Evolutionary conservation across 495 filamentous ascomycete species (phyloP), one percentile per base, ranked within the genome.

Genomic region (Hypoxylon perforatum): DNA sequence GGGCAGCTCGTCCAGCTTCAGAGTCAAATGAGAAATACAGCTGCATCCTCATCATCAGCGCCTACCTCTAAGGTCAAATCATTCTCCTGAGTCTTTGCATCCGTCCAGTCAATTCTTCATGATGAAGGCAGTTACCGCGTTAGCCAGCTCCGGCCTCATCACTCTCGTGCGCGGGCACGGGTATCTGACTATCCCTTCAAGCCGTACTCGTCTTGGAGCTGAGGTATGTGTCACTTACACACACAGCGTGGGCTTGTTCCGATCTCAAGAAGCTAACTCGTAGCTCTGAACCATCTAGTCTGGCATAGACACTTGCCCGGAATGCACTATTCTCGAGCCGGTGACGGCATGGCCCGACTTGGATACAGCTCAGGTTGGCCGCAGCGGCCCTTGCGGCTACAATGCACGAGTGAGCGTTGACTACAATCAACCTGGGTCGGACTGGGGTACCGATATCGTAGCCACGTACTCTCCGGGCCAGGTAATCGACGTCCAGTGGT

Each of bases 311-410:
- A 80, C 83, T 2, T 86, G 83, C 68, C 83, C 83, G 0, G 84
- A 85, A 73, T 86, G 83, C 67, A 75, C 83, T 15, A 86, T 86
- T 54, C 80, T 86, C 15, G 84, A 86, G 56, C 83, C 84, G 7
- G 84, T 86, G 9, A 54, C 63, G 5, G 70, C 82, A 0, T 86
- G 84, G 84, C 84, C 84, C 0, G 75, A 82, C 57, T 69, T 86
- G 5, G 76, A 80, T 28, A 67, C 50, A 12, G 80, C 84, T 0
- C 69, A 67, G 42, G 81, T 85, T 4, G 81, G 84, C 25, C 78
- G 83, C 9, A 84, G 80, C 56, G 84, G 84, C 0, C 80, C 81
- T 14, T 87, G 84, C 55, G 84, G 84, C 1, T 87, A 84, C 72
- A 87, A 87, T 52, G 80, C 82, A 3, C 82, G 84, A 11, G 83